These are phyloP conservation scores for Cordyceps fumosorosea DNA, from an alignment of 2,329 filamentous ascomycete species.

Conservation along the genomic window DNA sequence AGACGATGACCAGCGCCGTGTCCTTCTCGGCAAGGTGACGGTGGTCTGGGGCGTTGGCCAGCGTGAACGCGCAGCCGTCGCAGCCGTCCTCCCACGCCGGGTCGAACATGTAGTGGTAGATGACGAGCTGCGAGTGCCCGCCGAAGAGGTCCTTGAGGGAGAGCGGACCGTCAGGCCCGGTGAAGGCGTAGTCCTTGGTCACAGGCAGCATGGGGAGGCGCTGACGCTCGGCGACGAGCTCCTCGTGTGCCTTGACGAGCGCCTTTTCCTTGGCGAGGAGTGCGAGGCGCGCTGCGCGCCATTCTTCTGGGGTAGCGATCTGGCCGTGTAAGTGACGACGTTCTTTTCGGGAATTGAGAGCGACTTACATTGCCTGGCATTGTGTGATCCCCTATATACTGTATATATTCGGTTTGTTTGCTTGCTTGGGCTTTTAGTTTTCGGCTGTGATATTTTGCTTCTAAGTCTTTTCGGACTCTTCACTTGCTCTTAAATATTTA, in stretches of 20 bases:
- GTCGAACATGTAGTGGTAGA: slow-evolving; percentile 35
- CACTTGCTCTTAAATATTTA: no score
- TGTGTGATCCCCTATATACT: no score
- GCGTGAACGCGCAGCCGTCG: slow-evolving; percentile 26
- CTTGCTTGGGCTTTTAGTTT: no score
- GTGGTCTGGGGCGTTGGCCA: slow-evolving; percentile 28
- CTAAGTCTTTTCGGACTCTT: no score
- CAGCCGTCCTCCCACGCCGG: slow-evolving; percentile 25
- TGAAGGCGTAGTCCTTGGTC: slow-evolving; percentile 25
- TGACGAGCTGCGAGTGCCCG: slow-evolving; percentile 23
- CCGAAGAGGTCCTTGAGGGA: slow-evolving; percentile 21
- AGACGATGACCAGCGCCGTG: slow-evolving; percentile 27
- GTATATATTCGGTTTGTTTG: no score
- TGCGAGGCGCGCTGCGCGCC: slow-evolving; percentile 20
- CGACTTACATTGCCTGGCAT: background rate
- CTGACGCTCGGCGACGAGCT: slow-evolving; percentile 21
- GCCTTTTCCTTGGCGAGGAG: slow-evolving; percentile 23
- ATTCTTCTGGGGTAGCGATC: slow-evolving; percentile 20
- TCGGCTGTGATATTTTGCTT: no score
- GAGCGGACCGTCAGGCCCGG: slow-evolving; percentile 20
- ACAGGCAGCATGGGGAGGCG: slow-evolving; percentile 28
- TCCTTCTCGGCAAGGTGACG: slow-evolving; percentile 25
- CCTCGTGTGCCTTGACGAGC: slow-evolving; percentile 16
- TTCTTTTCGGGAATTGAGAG: background rate
- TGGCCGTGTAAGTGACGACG: slow-evolving; percentile 1